phyloP scores from a whole-genome alignment of 352 stramenopile genomes.

The Lagenidium giganteum region DNA sequence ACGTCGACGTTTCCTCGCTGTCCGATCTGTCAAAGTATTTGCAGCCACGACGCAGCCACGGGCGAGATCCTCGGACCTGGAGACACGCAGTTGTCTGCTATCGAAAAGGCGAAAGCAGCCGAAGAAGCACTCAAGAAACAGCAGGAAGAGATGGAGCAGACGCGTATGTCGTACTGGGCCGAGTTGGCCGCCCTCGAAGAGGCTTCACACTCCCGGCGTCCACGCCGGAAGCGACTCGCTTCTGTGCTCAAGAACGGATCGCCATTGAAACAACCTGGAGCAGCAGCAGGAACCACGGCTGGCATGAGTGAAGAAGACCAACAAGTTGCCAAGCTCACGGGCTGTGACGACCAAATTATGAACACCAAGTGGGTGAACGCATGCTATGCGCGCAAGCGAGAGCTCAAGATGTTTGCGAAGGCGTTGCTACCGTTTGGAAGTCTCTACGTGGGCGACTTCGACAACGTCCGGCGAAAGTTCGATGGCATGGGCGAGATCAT shows the following conservation, averaged over 20 bases:
- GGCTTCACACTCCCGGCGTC: slow-evolving; percentile 10
- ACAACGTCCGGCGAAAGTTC: slow-evolving; percentile 28
- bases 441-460: slow-evolving; percentile 76
- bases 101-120: slow-evolving; percentile 34
- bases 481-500: slow-evolving; percentile 85
- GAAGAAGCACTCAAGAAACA: slow-evolving; percentile 37
- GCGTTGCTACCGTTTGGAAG: slow-evolving; percentile 54
- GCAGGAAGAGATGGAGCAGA: slow-evolving; percentile 53
- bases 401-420: slow-evolving; percentile 51
- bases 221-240: slow-evolving; percentile 29
- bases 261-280: slow-evolving; percentile 17
- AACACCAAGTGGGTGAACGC: slow-evolving; percentile 44
- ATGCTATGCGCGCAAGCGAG: slow-evolving; percentile 27
- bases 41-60: slow-evolving; percentile 45
- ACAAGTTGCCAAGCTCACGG: slow-evolving; percentile 4
- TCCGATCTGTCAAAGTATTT: slow-evolving; percentile 55
- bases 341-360: slow-evolving; percentile 9
- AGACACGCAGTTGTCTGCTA: slow-evolving; percentile 41
- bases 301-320: slow-evolving; percentile 6
- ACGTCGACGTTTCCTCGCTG: slow-evolving; percentile 64
- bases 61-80: slow-evolving; percentile 56
- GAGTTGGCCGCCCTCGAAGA: slow-evolving; percentile 31
- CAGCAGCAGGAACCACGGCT: background rate
- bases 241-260: too few species aligned
- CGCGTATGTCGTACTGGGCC: slow-evolving; percentile 63